Evolutionary conservation across 2,329 filamentous ascomycete genomes (phyloP).

Genomic region (Erysiphe pulchra): DNA sequence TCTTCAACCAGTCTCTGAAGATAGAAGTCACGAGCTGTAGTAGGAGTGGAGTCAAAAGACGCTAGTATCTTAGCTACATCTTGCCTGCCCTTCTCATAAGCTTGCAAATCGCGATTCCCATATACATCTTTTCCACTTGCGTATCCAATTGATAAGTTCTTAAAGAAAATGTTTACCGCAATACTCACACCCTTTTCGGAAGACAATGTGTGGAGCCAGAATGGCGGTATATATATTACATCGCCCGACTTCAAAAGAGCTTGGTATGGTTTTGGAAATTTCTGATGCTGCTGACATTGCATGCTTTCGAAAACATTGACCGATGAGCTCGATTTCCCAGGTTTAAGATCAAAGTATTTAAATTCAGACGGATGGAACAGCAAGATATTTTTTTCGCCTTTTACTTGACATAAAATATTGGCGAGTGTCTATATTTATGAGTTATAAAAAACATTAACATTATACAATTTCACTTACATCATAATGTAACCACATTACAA

Average conservation of each 20-base stretch:
- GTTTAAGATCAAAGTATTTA: conserved; percentile 37
- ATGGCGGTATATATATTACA: conserved; percentile 52
- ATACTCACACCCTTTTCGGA: conserved; percentile 35
- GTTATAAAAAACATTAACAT: background rate
- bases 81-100: conserved; percentile 56
- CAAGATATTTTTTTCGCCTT: conserved; percentile 44
- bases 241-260: conserved; percentile 44
- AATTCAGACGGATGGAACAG: conserved; percentile 63
- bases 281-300: conserved; percentile 8
- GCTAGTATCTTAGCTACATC: conserved; percentile 42
- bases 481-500: conserved; percentile 79
- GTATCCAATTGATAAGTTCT: conserved; percentile 40
- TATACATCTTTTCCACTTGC: conserved; percentile 61
- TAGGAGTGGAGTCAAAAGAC: conserved; percentile 37
- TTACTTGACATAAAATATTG: conserved; percentile 61
- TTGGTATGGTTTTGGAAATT: conserved; percentile 35
- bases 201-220: conserved; percentile 60
- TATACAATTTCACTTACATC: conserved; percentile 26
- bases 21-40: conserved; percentile 49
- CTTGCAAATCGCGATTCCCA: conserved; percentile 61
- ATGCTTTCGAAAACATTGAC: conserved; percentile 39
- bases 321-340: conserved; percentile 58
- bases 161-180: conserved; percentile 79
- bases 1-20: conserved; percentile 45
- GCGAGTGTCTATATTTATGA: conserved; percentile 40